Evolutionary conservation across 306 rosid genomes (phyloP), one percentile per base, ranked within the genome.

Genomic region (Albizia julibrissin): DNA sequence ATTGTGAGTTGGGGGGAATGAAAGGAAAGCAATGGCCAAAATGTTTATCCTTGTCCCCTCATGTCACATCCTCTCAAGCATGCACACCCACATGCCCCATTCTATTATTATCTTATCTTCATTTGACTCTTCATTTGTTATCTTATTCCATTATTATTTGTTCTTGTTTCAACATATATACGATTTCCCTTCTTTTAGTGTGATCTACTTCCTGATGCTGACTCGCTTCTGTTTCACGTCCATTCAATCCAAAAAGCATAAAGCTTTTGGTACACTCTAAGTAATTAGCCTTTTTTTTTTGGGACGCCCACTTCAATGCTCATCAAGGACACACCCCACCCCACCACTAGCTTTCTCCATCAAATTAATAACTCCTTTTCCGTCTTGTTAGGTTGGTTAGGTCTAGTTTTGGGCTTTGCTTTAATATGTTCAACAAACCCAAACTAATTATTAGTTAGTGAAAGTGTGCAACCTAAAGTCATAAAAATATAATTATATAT

Each of bases 111-210:
- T 75, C 90, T 83, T 87, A 83, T 86, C 94, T 82, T 78, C 54
- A 64, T 78, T 88, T 91, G 93, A 89, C 93, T 79, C 87, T 82
- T 85, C 29, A 62, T 81, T 86, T 88, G 93, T 86, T 86, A 84
- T 88, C 72, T 82, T 85, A 21, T 15, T 78, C 47, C 46, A 18
- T 37, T 39, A 39, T 77, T 42, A 43, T 59, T 47, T 62, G 7
- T 1, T 13, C 39, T 62, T 27, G 34, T 61, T 61, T 24, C 34
- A 24, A 61, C 73, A 49, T 49, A 5, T 80, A 26, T 33, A 49
- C 43, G 22, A 66, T 87, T 68, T 75, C 73, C 13, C 40, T 37
- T 67, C 44, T 69, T 65, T 71, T 9, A 21, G 4, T n/a, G n/a
- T n/a, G n/a, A 64, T 39, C 24, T 21, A 16, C n/a, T 78, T 79